Base-by-base conservation (phyloP, 768 basidiomycete species). In the Lentinula boryana region DNA sequence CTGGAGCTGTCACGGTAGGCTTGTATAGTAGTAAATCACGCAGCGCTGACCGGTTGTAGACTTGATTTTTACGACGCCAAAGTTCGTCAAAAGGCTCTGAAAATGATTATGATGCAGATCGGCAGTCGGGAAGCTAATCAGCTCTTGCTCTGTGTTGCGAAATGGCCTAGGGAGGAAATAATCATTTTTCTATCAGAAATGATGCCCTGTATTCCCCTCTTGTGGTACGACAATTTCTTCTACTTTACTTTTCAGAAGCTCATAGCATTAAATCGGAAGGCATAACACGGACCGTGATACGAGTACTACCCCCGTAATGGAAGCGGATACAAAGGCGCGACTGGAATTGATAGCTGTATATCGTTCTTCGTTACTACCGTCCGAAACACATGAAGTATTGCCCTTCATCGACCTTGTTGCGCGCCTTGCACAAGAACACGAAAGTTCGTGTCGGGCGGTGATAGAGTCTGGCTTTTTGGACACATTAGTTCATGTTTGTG, bases 81-180 rank as follows among this genome's bases (percentile, higher is more conserved):
- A 55, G 61, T 64, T 9, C 61, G 63, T n/a, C 56, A 57, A 18
- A 61, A 60, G 46, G 63, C 63, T 4, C 46, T 64, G 16, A 62
- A 51, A 27, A 10, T 64, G 40, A 59, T 64, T 16, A 62, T 64
- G 61, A 64, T 64, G 40, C 63, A 64, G 48, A 64, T 64, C 40
- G 63, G 57, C 13, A 62, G 63, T 53, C 61, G 61, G 27, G 63
- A 62, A 54, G 59, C 63, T 8, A 27, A 27, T 41, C 61, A 64
- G 35, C 54, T 64, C 13, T 46, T 62, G 8, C 18, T 49, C 5
- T 62, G 63, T 36, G 53, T 64, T 27, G 48, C 46, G 3, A 64
- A 64, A 59, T 64, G 63, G 63, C 63, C 63, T 31, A 6, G 18
- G 33, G 56, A 58, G 31, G 63, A 64, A 31, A 64, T 64, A 6